phyloP scores from a whole-genome alignment of 352 stramenopile genomes.

The Elongisporangium undulatum region DNA sequence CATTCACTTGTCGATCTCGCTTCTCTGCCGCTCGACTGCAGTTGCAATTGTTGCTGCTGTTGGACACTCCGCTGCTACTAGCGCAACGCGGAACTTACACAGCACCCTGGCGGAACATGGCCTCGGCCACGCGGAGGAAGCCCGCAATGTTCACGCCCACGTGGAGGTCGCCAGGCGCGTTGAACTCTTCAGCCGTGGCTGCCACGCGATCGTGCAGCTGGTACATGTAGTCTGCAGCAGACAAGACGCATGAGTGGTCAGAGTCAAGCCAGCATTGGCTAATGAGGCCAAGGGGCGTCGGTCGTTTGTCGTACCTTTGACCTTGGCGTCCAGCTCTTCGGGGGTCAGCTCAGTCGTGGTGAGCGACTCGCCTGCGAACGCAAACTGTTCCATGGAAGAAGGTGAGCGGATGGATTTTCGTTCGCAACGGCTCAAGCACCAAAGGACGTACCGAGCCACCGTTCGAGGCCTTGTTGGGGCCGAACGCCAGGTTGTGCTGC shows the following conservation, averaged over 20 bases:
- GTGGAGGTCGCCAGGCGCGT: slow-evolving; percentile 70
- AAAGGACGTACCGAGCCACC: slow-evolving; percentile 45
- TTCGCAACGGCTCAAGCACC: not conserved
- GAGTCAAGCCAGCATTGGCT: not conserved
- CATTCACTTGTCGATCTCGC: not conserved
- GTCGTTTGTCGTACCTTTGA: slow-evolving; percentile 43
- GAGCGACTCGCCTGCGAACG: slow-evolving; percentile 58
- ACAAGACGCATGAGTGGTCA: slow-evolving; percentile 8
- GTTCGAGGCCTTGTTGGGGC: slow-evolving; percentile 85
- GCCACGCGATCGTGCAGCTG: slow-evolving; percentile 66
- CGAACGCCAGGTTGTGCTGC: slow-evolving; percentile 78
- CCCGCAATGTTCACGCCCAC: slow-evolving; percentile 95
- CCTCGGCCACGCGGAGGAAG: slow-evolving; percentile 96
- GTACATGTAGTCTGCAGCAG: slow-evolving; percentile 72
- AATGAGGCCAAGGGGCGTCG: not conserved
- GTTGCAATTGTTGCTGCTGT: not conserved
- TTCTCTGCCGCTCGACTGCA: not conserved
- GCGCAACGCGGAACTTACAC: slow-evolving; percentile 65
- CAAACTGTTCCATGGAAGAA: slow-evolving; percentile 26
- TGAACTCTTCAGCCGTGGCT: slow-evolving; percentile 71
- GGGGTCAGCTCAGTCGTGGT: slow-evolving; percentile 48
- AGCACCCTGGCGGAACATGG: slow-evolving; percentile 96
- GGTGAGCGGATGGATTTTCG: not conserved
- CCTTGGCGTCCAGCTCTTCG: slow-evolving; percentile 60
- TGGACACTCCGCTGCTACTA: not conserved